Base-by-base conservation (phyloP, 1,139 yeast genomes). In the Hemisphaericaspora lyxosophila region DNA sequence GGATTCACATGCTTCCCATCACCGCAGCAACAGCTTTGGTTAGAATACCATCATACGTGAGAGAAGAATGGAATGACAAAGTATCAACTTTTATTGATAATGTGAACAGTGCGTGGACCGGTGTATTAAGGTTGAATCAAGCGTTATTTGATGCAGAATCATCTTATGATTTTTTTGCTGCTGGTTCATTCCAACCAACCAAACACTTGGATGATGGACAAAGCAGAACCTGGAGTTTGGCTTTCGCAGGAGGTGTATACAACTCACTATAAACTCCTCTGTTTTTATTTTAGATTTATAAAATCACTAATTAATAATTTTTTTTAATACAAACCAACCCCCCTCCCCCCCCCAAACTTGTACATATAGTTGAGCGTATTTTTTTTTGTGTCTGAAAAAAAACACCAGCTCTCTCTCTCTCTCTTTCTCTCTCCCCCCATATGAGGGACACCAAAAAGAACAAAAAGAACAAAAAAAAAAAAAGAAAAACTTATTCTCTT, bases 1-100 rank as follows among this genome's bases (percentile, higher is more conserved):
- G 97, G 56, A 90, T 92, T 46, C 97, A 92, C 58, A 92, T 94
- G 83, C 72, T 92, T 19, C 67, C 98, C 17, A 69, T 87, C 34
- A 88, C 96, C 0, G 92, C 97, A 0, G 80, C 86, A 12, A 83
- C 96, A 12, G 81, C 94, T 0, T 80, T 75, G 45, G 73, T 89
- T 31, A 76, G 97, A 59, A 68, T 73, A 5, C 77, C 89, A 2
- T 61, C 68, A 1, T 92, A 80, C 60, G 95, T 84, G 13, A 53
- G 69, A 48, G 80, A 89, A 62, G 97, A 92, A 64, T 92, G 96
- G 97, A 67, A 70, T 12, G 67, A 70, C 40, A 65, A 65, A 49
- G 58, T 85, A 16, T 59, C 71, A 4, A 50, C 56, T 1, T 71
- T 88, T 42, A 75, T 83, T 6, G 71, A 63, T 31, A 56, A 62